Conservation (phyloP, 1,139 yeast species). For the Eremothecium cymbalariae region DNA sequence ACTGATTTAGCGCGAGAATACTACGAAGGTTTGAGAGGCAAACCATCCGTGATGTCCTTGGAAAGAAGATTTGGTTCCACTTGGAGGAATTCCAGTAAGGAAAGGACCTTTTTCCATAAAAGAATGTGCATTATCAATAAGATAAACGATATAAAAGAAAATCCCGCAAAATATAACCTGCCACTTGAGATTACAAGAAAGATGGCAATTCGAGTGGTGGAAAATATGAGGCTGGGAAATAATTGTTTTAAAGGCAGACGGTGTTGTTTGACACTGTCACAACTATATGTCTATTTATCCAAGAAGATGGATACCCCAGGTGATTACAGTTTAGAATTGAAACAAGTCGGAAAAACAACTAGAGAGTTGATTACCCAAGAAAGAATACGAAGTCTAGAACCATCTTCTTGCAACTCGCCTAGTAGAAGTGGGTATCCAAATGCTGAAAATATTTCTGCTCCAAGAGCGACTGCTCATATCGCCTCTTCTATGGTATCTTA, state of each 20-base stretch:
- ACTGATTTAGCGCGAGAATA: constrained; percentile 26
- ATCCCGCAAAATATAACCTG: constrained; percentile 19
- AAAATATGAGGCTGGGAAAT: constrained; percentile 26
- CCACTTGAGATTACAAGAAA: constrained; percentile 16
- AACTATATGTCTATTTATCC: constrained; percentile 24
- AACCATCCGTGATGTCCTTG: constrained; percentile 24
- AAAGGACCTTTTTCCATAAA: constrained; percentile 25
- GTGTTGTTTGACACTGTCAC: constrained; percentile 21
- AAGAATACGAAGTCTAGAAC: constrained; percentile 8
- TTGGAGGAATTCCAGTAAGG: constrained; percentile 25
- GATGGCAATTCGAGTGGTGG: constrained; percentile 23
- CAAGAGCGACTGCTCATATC: neutral
- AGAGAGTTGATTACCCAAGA: constrained; percentile 13
- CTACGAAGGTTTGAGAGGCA: constrained; percentile 26
- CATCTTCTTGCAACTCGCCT: constrained; percentile 1
- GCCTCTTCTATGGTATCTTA: neutral
- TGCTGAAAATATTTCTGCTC: neutral
- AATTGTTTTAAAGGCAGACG: constrained; percentile 18
- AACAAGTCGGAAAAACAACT: constrained; percentile 17
- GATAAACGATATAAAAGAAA: constrained; percentile 18
- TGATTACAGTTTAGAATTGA: constrained; percentile 21
- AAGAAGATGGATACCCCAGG: constrained; percentile 19
- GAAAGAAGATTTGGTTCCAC: constrained; percentile 26
- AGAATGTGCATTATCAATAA: constrained; percentile 24
- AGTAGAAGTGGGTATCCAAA: neutral